These are phyloP conservation scores for Tardiomyces digboiensis DNA, from an alignment of 1,139 yeast genomes.

Conservation along the genomic window DNA sequence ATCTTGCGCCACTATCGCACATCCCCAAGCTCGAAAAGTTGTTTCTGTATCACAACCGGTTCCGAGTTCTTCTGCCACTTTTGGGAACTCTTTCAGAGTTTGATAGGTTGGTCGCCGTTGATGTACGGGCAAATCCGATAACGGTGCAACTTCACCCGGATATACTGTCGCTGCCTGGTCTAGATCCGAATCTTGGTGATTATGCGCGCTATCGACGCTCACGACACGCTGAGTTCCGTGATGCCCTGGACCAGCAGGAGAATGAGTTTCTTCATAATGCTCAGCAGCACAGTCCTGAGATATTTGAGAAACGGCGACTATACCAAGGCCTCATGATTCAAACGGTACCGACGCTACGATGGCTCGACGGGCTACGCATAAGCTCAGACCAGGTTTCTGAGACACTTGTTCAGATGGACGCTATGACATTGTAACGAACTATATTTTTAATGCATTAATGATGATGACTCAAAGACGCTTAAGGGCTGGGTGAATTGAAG, in stretches of 20 bases:
- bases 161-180: constrained; percentile 6
- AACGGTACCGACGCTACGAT: constrained; percentile 9
- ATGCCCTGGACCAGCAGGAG: constrained; percentile 12
- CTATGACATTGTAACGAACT: not conserved
- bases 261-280: constrained; percentile 7
- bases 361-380: constrained; percentile 14
- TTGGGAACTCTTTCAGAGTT: constrained; percentile 15
- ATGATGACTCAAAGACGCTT: no score
- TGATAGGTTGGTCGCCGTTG: constrained; percentile 11
- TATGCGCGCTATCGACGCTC: not conserved
- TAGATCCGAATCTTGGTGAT: not conserved
- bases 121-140: constrained; percentile 24
- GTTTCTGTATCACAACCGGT: constrained; percentile 20
- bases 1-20: constrained; percentile 17
- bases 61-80: constrained; percentile 15
- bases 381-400: not conserved
- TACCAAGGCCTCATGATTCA: constrained; percentile 10
- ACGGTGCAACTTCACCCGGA: constrained; percentile 21
- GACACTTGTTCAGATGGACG: not conserved
- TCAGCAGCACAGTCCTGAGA: not conserved
- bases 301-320: constrained; percentile 5
- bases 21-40: constrained; percentile 22
- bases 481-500: no score
- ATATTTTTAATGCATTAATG: not conserved
- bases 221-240: not conserved